These are phyloP conservation scores for Moricandia arvensis DNA, from an alignment of 345 rosid species.

Conservation along the genomic window DNA sequence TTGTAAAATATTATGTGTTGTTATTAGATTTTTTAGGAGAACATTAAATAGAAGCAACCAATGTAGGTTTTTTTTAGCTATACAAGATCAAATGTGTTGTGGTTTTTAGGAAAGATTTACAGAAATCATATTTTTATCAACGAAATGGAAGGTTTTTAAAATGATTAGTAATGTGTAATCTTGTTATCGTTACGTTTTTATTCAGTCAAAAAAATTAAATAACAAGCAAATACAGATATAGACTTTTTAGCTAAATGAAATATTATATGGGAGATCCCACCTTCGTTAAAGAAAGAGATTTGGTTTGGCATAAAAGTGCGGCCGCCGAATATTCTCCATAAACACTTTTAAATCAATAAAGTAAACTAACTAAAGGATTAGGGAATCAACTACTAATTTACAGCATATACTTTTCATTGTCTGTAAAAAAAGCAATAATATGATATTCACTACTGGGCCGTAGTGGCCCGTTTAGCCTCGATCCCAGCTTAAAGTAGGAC, in stretches of 20 bases:
- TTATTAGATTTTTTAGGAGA: too few relatives aligned
- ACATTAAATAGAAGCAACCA: too few relatives aligned
- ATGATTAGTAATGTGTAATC: neutral
- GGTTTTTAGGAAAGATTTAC: neutral
- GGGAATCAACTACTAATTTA: neutral
- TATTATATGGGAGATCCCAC: slow-evolving; percentile 10
- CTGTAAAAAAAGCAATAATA: neutral
- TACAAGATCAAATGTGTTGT: neutral
- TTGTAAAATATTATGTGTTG: too few relatives aligned
- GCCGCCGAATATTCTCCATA: slow-evolving; percentile 39
- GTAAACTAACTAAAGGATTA: neutral
- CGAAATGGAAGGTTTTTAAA: neutral
- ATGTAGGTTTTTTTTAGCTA: neutral
- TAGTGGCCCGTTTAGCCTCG: slow-evolving; percentile 34
- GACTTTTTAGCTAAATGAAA: slow-evolving; percentile 21
- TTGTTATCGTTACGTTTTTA: neutral
- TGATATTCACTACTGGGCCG: slow-evolving; percentile 26
- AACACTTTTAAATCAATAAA: slow-evolving; percentile 12
- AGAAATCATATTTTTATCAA: neutral
- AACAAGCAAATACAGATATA: slow-evolving; percentile 24
- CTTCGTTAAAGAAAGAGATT: slow-evolving; percentile 31
- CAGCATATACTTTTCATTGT: neutral
- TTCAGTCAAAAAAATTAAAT: neutral
- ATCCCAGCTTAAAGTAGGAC: slow-evolving; percentile 27
- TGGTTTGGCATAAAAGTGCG: slow-evolving; percentile 40